These are phyloP conservation scores for Gossypium schwendimanii DNA, from an alignment of 441 rosid genomes.

Conservation along the genomic window DNA sequence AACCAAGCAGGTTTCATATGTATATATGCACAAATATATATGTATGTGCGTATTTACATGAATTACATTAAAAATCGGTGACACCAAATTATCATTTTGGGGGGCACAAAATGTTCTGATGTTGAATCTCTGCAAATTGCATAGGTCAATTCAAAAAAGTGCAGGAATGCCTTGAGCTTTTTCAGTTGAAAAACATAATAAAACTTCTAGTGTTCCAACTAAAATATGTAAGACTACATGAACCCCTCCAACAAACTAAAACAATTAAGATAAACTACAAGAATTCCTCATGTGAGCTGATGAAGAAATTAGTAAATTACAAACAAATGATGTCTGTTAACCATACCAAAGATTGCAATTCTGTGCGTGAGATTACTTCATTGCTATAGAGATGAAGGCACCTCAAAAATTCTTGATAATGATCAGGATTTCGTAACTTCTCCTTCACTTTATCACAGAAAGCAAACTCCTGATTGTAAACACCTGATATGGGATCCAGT, in stretches of 20 bases:
- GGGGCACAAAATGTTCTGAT: not conserved
- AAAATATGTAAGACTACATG: not conserved
- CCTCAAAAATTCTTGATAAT: conserved; percentile 69
- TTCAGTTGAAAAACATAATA: not conserved
- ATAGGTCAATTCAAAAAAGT: not conserved
- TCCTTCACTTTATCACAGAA: conserved; percentile 83
- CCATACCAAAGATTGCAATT: conserved; percentile 83
- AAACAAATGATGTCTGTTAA: conserved; percentile 3
- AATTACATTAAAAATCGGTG: not conserved
- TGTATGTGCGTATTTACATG: not conserved
- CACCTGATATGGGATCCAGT: conserved; percentile 41
- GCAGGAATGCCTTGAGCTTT: not conserved
- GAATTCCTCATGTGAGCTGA: not conserved
- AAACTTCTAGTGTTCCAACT: not conserved
- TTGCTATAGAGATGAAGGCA: conserved; percentile 80
- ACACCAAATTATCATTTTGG: not conserved
- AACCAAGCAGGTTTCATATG: not conserved
- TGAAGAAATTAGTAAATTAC: conserved; percentile 11
- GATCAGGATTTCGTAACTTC: conserved; percentile 54
- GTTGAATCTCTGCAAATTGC: not conserved
- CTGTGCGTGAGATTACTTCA: conserved; percentile 72
- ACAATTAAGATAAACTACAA: not conserved
- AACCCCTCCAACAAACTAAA: not conserved
- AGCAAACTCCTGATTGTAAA: conserved; percentile 58
- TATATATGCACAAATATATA: not conserved